phyloP scores from a whole-genome alignment of 352 stramenopile genomes.

The Thalassiosira oceanica region DNA sequence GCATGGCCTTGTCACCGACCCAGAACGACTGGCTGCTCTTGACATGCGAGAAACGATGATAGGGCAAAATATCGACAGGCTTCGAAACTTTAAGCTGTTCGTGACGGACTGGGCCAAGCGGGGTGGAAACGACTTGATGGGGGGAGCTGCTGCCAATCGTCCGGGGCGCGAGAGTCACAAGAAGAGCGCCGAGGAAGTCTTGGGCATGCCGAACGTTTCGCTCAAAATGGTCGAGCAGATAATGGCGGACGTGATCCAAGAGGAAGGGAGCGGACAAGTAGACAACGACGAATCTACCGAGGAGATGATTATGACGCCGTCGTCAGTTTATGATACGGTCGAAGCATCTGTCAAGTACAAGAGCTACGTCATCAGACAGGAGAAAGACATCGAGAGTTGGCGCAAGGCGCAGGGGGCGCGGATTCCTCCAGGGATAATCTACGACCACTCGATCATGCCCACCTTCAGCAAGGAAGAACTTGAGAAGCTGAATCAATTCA shows the following conservation, averaged over 20 bases:
- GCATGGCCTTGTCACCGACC: conserved; percentile 84
- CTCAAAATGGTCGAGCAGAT: conserved; percentile 77
- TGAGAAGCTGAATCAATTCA: conserved; percentile 87
- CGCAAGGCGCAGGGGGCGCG: conserved; percentile 89
- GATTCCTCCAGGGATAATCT: conserved; percentile 92
- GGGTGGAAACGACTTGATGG: conserved; percentile 68
- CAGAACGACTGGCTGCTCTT: conserved; percentile 83
- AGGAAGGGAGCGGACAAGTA: conserved; percentile 18
- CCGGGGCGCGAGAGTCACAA: conserved; percentile 55
- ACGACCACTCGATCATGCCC: conserved; percentile 85
- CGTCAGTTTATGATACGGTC: conserved; percentile 81
- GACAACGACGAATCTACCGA: background rate
- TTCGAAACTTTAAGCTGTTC: conserved; percentile 73
- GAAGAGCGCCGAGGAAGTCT: conserved; percentile 80
- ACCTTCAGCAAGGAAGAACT: conserved; percentile 94
- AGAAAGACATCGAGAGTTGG: conserved; percentile 95
- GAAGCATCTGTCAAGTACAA: conserved; percentile 91
- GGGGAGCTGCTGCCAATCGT: conserved; percentile 52
- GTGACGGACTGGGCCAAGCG: conserved; percentile 71
- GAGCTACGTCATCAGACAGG: conserved; percentile 89
- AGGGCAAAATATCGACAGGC: conserved; percentile 82
- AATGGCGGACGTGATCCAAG: conserved; percentile 54
- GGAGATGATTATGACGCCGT: conserved; percentile 67
- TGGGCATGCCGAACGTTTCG: conserved; percentile 80
- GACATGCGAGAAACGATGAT: conserved; percentile 85